Evolutionary conservation across 169 alveolate species (phyloP).

Genomic region (Haemoproteus tartakovskyi): DNA sequence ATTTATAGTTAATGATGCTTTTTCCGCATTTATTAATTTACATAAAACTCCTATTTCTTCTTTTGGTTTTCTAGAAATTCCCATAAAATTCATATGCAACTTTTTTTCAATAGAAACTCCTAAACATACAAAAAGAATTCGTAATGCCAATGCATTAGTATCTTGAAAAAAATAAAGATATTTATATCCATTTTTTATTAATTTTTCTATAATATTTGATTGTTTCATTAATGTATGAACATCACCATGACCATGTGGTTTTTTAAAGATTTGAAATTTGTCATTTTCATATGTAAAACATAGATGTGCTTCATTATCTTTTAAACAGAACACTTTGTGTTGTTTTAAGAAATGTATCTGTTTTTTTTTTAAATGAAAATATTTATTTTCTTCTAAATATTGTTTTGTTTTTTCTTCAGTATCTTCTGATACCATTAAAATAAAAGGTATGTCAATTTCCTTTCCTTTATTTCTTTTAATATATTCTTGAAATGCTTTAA

Average conservation of each 20-base stretch:
- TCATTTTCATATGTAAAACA: constrained; percentile 76
- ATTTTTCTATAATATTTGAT: constrained; percentile 75
- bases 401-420: constrained; percentile 83
- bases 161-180: constrained; percentile 88
- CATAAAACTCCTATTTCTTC: constrained; percentile 89
- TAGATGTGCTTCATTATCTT: constrained; percentile 84
- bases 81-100: constrained; percentile 82
- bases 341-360: constrained; percentile 85
- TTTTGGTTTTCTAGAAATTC: constrained; percentile 88
- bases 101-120: constrained; percentile 81
- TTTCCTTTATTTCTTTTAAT: constrained; percentile 65
- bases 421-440: constrained; percentile 92
- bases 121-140: constrained; percentile 81
- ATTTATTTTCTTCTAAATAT: constrained; percentile 75
- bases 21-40: constrained; percentile 70
- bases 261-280: constrained; percentile 77
- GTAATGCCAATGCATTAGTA: constrained; percentile 87
- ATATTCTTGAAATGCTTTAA: constrained; percentile 79
- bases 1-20: constrained; percentile 72
- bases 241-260: constrained; percentile 95
- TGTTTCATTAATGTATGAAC: constrained; percentile 85
- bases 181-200: constrained; percentile 81
- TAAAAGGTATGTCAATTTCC: constrained; percentile 75
- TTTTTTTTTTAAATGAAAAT: constrained; percentile 78
- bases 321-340: constrained; percentile 88